Evolutionary conservation across 2,329 filamentous ascomycete genomes (phyloP), one percentile per base, ranked within the genome.

Genomic region (Trichoderma polysporum): DNA sequence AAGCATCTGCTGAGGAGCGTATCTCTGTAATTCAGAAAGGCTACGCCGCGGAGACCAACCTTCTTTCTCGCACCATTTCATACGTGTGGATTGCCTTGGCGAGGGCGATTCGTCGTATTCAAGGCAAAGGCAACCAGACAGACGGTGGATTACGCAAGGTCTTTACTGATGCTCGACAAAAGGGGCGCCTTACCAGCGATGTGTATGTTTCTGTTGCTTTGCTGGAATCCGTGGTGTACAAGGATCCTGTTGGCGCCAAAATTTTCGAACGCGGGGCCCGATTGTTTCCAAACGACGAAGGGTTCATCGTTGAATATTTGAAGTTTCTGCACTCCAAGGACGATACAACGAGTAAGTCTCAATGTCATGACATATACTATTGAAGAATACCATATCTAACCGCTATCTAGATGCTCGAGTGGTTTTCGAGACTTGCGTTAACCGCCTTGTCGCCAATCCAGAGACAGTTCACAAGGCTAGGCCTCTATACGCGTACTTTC

Each of bases 11-110:
- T 63, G 89, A 94, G 71, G 84, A 88, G 61, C 87, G 90, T 70
- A 84, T 88, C 53, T 81, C 84, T 60, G 83, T 84, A 17, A 84
- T 90, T 25, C 83, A 87, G 73, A 86, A 91, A 68, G 88, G 88
- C 12, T 91, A 91, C 74, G 86, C 88, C 8, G 85, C 86, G 5
- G 92, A 97, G 74, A 88, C 90, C 37, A 88, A 90, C 31, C 83
- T 91, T 17, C 84, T 98, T 25, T 94, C 91, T 49, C 90, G 91
- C 72, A 94, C 92, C 1, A 90, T 99, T 65, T 97, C 95, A 0
- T 94, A 93, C 74, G 90, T 93, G 4, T 99, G 95, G 95, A 96
- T 98, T 74, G 93, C 93, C 17, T 84, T 98, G 68, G 96, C 97
- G 80, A 90, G 95, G 59, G 91, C 94, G 4, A 97, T 97, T 87